These are phyloP conservation scores for Pachysandra terminalis DNA, from an alignment of 164 flowering plant genomes.

Conservation along the genomic window DNA sequence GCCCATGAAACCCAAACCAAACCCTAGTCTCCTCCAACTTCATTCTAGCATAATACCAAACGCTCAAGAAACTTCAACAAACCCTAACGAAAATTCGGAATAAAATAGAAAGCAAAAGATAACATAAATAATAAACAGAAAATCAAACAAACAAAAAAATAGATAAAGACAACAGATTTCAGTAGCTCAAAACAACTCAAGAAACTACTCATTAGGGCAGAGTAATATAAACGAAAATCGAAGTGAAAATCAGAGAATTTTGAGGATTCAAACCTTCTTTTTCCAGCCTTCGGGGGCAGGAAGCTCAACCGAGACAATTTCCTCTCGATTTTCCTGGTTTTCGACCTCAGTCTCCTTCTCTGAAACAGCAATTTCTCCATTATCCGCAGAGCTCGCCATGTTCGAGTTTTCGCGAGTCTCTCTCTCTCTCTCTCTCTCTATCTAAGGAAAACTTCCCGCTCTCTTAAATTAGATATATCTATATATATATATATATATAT, in stretches of 20 bases:
- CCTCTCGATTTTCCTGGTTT: conserved; percentile 10
- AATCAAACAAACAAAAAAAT: too few relatives aligned
- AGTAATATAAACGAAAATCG: background rate
- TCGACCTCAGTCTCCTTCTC: conserved; percentile 11
- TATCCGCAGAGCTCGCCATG: conserved; percentile 12
- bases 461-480: background rate
- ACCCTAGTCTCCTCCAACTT: background rate
- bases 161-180: too few relatives aligned
- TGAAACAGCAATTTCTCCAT: conserved; percentile 1
- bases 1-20: background rate
- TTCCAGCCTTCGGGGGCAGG: conserved; percentile 46
- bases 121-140: background rate
- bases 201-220: conserved; percentile 3
- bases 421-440: too few relatives aligned
- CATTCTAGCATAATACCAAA: background rate
- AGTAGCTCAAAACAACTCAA: background rate
- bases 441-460: conserved; percentile 21
- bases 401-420: conserved; percentile 20
- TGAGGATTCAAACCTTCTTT: conserved; percentile 31
- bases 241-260: background rate
- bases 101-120: background rate
- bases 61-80: background rate
- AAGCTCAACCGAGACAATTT: conserved; percentile 30
- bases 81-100: background rate
- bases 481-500: too few relatives aligned